phyloP scores from a whole-genome alignment of 2,329 filamentous ascomycete genomes.

The Aspergillus hiratsukae region DNA sequence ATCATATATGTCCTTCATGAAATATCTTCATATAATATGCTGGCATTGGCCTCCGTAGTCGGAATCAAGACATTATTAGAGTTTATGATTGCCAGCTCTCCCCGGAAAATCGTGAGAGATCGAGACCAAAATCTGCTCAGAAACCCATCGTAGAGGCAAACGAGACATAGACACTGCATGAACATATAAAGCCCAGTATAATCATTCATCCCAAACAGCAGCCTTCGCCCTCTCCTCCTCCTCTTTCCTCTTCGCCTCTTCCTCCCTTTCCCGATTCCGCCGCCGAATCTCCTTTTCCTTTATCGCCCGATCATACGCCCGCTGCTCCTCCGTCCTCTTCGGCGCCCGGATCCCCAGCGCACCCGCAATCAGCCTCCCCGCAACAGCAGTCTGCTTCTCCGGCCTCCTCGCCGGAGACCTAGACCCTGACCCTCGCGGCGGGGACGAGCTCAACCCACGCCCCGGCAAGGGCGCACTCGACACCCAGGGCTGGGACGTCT shows the following conservation, averaged over 20 bases:
- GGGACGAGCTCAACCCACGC: conserved; percentile 10
- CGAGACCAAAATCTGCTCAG: background rate
- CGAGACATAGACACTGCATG: background rate
- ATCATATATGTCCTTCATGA: background rate
- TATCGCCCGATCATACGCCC: conserved; percentile 75
- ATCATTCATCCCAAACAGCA: conserved; percentile 74
- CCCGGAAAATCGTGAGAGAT: background rate
- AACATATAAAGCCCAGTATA: background rate
- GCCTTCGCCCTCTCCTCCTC: conserved; percentile 69
- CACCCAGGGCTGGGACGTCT: conserved; percentile 21
- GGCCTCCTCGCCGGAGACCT: conserved; percentile 48
- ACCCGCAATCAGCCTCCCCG: conserved; percentile 81
- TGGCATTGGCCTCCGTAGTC: background rate
- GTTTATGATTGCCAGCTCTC: background rate
- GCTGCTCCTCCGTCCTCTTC: conserved; percentile 80
- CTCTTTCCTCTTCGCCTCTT: conserved; percentile 59
- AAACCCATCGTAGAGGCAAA: background rate
- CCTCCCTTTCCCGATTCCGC: conserved; percentile 66
- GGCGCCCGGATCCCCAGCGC: conserved; percentile 78
- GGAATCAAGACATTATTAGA: background rate
- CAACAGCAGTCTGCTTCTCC: conserved; percentile 91
- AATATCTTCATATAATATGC: background rate
- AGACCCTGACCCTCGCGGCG: conserved; percentile 11
- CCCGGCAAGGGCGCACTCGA: conserved; percentile 13
- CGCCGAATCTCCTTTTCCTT: conserved; percentile 79